Base-by-base conservation (phyloP, 2,329 filamentous ascomycete species). In the Talaromyces sp. region DNA sequence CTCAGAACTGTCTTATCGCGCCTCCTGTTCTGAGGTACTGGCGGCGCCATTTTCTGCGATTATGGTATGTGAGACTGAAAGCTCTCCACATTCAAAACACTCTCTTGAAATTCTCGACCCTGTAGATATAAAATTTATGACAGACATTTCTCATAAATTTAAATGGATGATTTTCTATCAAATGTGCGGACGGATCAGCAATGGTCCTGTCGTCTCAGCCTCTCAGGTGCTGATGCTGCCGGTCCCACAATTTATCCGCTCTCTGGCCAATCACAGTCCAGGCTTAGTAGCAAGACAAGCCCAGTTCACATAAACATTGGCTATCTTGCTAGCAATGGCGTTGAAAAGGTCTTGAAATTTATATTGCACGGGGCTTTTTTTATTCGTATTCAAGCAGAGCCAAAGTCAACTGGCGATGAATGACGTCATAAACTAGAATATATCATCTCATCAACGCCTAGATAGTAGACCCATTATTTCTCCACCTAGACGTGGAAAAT, bases 1-100 rank as follows among this genome's bases (percentile, higher is more conserved):
- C 56, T 41, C 50, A 57, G 19, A 27, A 57, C 27, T 35, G 31
- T 29, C 27, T 52, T 57, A 31, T 57, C 56, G 14, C 56, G 56
- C 26, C 43, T 57, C 38, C 48, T 38, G 32, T 38, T 57, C 9
- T 57, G n/a, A 29, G 43, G n/a, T 12, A 21, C 32, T 35, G 56
- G 35, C 17, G 29, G 50, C 4, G 35, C 12, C 46, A 50, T 50
- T 26, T 17, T 46, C 21, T 3, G 43, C 19, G 17, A 29, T 29
- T 54, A 31, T n/a, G 17, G 26, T 54, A 6, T 7, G 21, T n/a
- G 19, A 24, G 51, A 3, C 1, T 48, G 1, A 17, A 24, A 10
- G 2, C 0, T 38, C 35, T 2, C n/a, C 17, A 8, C 35, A n/a
- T n/a, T n/a, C 17, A 4, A 14, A 38, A n/a, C 1, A n/a, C 6